Evolutionary conservation across 2,329 filamentous ascomycete genomes (phyloP).

Genomic region (Clonostachys sp.): DNA sequence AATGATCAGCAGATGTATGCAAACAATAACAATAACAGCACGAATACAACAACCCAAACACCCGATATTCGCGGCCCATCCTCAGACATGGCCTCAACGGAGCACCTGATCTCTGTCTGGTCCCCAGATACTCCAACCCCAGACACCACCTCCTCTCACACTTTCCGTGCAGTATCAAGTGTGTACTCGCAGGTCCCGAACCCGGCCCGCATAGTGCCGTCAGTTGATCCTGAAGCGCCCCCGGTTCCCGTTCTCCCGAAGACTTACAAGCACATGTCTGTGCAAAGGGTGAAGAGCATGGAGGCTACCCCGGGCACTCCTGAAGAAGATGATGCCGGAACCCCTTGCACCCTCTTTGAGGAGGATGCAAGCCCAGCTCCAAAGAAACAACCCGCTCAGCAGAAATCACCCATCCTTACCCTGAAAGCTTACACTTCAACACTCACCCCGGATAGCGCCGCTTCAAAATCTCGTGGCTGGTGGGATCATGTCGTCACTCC

Average conservation of each 20-base stretch:
- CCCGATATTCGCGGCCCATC: not conserved
- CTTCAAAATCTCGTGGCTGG: constrained; percentile 63
- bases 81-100: constrained; percentile 4
- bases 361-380: constrained; percentile 52
- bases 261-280: constrained; percentile 24
- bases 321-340: constrained; percentile 45
- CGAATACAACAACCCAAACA: not conserved
- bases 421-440: constrained; percentile 21
- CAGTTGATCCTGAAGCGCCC: constrained; percentile 35
- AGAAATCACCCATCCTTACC: constrained; percentile 10
- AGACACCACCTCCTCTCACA: constrained; percentile 42
- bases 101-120: constrained; percentile 47
- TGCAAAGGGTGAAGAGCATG: constrained; percentile 29
- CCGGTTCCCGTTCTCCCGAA: constrained; percentile 57
- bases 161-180: constrained; percentile 48
- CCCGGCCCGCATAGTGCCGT: not conserved
- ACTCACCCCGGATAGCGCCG: constrained; percentile 42
- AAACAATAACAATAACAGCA: not conserved
- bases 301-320: constrained; percentile 20
- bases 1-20: not conserved
- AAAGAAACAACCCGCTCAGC: constrained; percentile 20
- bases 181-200: constrained; percentile 53
- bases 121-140: constrained; percentile 59
- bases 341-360: constrained; percentile 65
- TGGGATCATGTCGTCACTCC: constrained; percentile 75